Evolutionary conservation across 2,329 filamentous ascomycete species (phyloP), one percentile per base, ranked within the genome.

Genomic region (Aureobasidium pullulans): DNA sequence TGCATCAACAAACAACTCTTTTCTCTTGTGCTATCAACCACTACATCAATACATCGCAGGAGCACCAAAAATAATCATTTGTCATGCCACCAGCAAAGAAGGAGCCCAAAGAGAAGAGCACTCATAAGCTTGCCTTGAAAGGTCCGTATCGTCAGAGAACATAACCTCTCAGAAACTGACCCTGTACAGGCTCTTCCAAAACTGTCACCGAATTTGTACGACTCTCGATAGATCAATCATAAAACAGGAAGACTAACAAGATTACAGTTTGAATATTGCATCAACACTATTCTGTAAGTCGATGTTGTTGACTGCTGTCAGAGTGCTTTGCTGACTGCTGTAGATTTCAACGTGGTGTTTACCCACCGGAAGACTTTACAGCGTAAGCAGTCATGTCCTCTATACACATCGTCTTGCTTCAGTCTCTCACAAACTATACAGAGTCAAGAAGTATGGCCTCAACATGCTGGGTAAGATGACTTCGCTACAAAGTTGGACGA

Each of bases 391-490:
- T 6, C 23, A 44, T 34, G 6, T 28, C 19, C 16, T 6, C 11
- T 32, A 13, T 23, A 43, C 7, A 6, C 11, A n/a, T 13, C 8
- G 8, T 15, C 11, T 36, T 4, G 15, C 15, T 50, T 37, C 1
- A 16, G 11, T n/a, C 6, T 48, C 57, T 52, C n/a, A 61, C 60
- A 60, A 50, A 47, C 16, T 34, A 1, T 56, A 23, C 42, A 82
- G 84, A 11, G 92, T 99, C 70, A 99, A 99, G 79, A 99, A 99
- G 78, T 99, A 99, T 87, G 94, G 94, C 68, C 84, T 99, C 69
- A 97, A 96, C 69, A 96, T 96, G 91, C 88, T 96, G 68, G 84
- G 85, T 88, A 74, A 64, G 77, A 69, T 29, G 60, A 43, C 6
- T 23, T 23, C 23, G 46, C 9, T n/a, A 15, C 13, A 68, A 65